Conservation (phyloP, 345 rosid genomes). For the Bruguiera gymnorhiza region DNA sequence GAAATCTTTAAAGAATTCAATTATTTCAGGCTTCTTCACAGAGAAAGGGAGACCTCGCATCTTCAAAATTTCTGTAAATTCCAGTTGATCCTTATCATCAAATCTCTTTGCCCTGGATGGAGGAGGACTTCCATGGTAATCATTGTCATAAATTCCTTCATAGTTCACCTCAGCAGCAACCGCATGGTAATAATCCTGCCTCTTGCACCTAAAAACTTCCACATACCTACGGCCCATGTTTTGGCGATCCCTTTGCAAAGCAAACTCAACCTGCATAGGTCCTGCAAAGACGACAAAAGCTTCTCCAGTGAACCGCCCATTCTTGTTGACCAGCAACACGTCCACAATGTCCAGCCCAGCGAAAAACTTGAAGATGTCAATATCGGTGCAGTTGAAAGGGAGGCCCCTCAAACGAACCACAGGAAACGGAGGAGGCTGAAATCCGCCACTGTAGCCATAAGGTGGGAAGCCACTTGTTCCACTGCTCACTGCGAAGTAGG, state of each 20-base stretch:
- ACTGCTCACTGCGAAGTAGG: slow-evolving; percentile 98
- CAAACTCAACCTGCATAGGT: slow-evolving; percentile 78
- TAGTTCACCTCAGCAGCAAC: slow-evolving; percentile 81
- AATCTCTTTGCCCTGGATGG: slow-evolving; percentile 65
- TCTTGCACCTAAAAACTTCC: slow-evolving; percentile 84
- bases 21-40: slow-evolving; percentile 56
- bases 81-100: slow-evolving; percentile 69
- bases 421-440: slow-evolving; percentile 62
- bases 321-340: slow-evolving; percentile 72
- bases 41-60: slow-evolving; percentile 93
- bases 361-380: slow-evolving; percentile 89
- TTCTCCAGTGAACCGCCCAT: slow-evolving; percentile 82
- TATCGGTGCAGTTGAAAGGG: slow-evolving; percentile 86
- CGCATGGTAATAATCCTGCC: slow-evolving; percentile 77
- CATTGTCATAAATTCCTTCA: slow-evolving; percentile 69
- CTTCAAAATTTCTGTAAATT: slow-evolving; percentile 74
- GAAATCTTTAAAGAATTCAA: slow-evolving; percentile 67
- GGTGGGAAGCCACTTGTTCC: slow-evolving; percentile 57
- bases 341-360: slow-evolving; percentile 91
- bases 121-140: slow-evolving; percentile 66
- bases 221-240: slow-evolving; percentile 91
- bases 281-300: slow-evolving; percentile 80
- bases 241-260: slow-evolving; percentile 78
- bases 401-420: slow-evolving; percentile 93
- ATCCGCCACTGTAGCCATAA: slow-evolving; percentile 51